These are phyloP conservation scores for Solanum lycopersicoides DNA, from an alignment of 257 asterid species.

Conservation along the genomic window DNA sequence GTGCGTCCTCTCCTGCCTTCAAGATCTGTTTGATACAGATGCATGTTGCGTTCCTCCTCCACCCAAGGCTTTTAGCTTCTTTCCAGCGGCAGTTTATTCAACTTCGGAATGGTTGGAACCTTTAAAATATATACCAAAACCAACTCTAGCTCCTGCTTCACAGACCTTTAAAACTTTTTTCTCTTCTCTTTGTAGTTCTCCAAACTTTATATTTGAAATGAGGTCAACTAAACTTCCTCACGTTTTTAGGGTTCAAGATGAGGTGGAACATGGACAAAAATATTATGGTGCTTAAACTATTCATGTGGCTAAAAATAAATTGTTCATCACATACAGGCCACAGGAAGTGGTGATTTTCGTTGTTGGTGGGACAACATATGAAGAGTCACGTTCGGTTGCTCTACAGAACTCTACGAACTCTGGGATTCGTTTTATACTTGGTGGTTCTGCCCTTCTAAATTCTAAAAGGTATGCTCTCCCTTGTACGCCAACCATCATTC, in stretches of 20 bases:
- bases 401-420: slow-evolving; percentile 71
- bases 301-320: neutral
- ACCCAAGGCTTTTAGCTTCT: neutral
- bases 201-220: neutral
- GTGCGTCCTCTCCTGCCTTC: neutral
- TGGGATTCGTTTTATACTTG: slow-evolving; percentile 87
- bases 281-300: neutral
- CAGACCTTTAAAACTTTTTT: neutral
- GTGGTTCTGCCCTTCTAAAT: slow-evolving; percentile 83
- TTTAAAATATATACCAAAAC: neutral
- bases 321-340: slow-evolving; percentile 37
- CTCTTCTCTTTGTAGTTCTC: neutral
- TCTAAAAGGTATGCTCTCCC: slow-evolving; percentile 57
- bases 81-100: neutral
- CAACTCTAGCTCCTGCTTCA: neutral
- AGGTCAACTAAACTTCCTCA: neutral
- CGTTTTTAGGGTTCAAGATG: neutral
- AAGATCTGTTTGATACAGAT: neutral
- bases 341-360: slow-evolving; percentile 85
- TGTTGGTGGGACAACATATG: slow-evolving; percentile 95
- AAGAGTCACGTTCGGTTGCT: slow-evolving; percentile 87
- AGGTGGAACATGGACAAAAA: neutral
- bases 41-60: neutral
- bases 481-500: neutral
- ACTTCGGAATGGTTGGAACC: neutral